Evolutionary conservation across 805 yeast genomes (phyloP), one percentile per base, ranked within the genome.

Genomic region (Tetrapisispora iriomotensis): DNA sequence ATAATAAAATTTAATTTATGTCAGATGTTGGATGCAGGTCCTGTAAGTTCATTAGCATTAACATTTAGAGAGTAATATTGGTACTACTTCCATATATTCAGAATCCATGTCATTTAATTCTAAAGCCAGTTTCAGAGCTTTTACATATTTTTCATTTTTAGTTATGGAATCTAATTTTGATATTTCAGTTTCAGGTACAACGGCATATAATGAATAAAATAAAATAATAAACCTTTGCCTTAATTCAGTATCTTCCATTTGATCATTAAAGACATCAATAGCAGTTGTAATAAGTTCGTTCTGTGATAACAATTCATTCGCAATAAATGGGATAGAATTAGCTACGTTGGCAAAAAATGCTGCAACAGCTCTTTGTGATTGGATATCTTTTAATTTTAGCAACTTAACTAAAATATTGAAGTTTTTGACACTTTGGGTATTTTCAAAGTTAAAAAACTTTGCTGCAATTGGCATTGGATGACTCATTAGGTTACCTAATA

Each of bases 401-500:
- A 68, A 51, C 45, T 67, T 69, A 3, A 66, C 69, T 14, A 70
- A 39, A 0, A 64, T 51, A 8, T 62, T 62, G 40, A 69, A 75
- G 44, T 71, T 69, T 38, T 53, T 57, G 29, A 56, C 53, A 40
- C 68, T 62, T 6, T 50, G 45, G 19, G 56, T 51, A 10, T 55
- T 54, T 9, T 63, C 70, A 13, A 74, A 64, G 47, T 79, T 76
- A 62, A 82, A 82, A 48, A 81, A 70, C 43, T 74, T 73, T 1
- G 47, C 58, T 1, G 74, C 77, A 25, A 75, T 57, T 40, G 54
- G 50, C 14, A 53, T 15, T 19, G 64, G 61, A 37, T 60, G 58
- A 30, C 61, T 62, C 51, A 77, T 69, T 34, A 82, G 54, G 52
- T 82, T 82, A 43, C 81, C 72, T 8, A 80, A 56, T 14, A 82